Evolutionary conservation across 495 filamentous ascomycete species (phyloP).

Genomic region (Pseudoneurospora amorphoporcata): DNA sequence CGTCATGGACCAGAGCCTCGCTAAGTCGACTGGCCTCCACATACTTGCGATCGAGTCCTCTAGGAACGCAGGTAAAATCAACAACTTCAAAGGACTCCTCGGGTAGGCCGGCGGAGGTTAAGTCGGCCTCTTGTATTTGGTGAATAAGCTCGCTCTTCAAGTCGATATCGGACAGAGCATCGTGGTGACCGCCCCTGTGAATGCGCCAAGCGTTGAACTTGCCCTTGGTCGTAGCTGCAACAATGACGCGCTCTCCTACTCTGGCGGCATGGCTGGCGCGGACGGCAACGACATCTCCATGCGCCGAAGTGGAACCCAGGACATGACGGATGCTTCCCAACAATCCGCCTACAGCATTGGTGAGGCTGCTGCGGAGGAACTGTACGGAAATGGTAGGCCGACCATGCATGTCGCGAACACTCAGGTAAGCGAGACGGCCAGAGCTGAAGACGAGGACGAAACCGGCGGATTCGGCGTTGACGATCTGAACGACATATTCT

Average conservation of each 20-base stretch:
- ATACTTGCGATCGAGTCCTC: slow-evolving; percentile 30
- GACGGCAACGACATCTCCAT: slow-evolving; percentile 68
- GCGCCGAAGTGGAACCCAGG: slow-evolving; percentile 51
- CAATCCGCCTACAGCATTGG: slow-evolving; percentile 46
- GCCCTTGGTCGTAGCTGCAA: slow-evolving; percentile 65
- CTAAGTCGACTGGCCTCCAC: slow-evolving; percentile 31
- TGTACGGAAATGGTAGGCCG: slow-evolving; percentile 66
- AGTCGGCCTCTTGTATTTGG: slow-evolving; percentile 24
- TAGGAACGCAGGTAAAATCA: slow-evolving; percentile 39
- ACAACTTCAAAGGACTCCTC: slow-evolving; percentile 37
- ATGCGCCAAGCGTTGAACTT: slow-evolving; percentile 76
- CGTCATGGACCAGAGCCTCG: slow-evolving; percentile 27
- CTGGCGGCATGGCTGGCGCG: slow-evolving; percentile 55
- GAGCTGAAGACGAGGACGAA: slow-evolving; percentile 74
- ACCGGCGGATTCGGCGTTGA: slow-evolving; percentile 72
- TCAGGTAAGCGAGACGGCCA: slow-evolving; percentile 77
- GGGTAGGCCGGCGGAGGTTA: slow-evolving; percentile 8
- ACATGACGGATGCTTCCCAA: slow-evolving; percentile 68
- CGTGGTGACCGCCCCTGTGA: slow-evolving; percentile 65
- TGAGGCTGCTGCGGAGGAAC: slow-evolving; percentile 53
- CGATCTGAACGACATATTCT: slow-evolving; percentile 64
- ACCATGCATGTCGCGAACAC: slow-evolving; percentile 73
- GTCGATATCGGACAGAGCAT: slow-evolving; percentile 39
- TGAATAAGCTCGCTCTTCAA: slow-evolving; percentile 24
- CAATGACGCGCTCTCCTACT: slow-evolving; percentile 74